Base-by-base conservation (phyloP, 345 rosid species). In the Citrus australasica region DNA sequence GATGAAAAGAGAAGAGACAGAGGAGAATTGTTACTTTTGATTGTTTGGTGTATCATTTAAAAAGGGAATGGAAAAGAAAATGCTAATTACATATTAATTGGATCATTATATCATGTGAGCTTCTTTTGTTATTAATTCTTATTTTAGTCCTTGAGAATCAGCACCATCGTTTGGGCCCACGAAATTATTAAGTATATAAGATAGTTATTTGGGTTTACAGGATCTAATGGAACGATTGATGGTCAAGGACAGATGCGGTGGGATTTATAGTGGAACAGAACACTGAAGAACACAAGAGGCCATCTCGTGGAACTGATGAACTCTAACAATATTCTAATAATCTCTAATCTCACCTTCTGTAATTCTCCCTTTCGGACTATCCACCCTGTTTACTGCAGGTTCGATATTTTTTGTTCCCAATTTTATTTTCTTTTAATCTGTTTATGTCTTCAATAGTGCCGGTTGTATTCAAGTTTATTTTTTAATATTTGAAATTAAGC, bases 201-300 rank as follows among this genome's bases (percentile, higher is more conserved):
- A 58, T 55, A 35, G 67, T 58, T 78, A 46, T 28, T 66, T 71
- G 17, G 7, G 27, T 80, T 74, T 83, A 75, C 89, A 94, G 98
- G 99, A 78, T 80, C 90, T 56, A 96, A 96, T 67, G 98, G 98
- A 38, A 94, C 97, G 25, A 87, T 96, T 22, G 98, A 96, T 79
- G 99, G 99, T 65, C 98, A 93, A 80, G 99, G 99, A 76, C 90
- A 81, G 77, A 93, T 92, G 94, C 94, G 98, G 99, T 96, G 98
- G 99, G 98, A 94, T 19, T 83, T 91, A 79, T 96, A 98, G 98
- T 94, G 99, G 99, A 96, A 94, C 82, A 89, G 91, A 84, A 96
- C 95, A 48, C 63, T 94, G 85, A 79, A 87, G 75, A 88, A 90
- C 80, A 93, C 98, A 37, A 93, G 99, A 87, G 99, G 99, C 74